Evolutionary conservation across 2,329 filamentous ascomycete genomes (phyloP).

Genomic region (Ophidiomyces ophidiicola): DNA sequence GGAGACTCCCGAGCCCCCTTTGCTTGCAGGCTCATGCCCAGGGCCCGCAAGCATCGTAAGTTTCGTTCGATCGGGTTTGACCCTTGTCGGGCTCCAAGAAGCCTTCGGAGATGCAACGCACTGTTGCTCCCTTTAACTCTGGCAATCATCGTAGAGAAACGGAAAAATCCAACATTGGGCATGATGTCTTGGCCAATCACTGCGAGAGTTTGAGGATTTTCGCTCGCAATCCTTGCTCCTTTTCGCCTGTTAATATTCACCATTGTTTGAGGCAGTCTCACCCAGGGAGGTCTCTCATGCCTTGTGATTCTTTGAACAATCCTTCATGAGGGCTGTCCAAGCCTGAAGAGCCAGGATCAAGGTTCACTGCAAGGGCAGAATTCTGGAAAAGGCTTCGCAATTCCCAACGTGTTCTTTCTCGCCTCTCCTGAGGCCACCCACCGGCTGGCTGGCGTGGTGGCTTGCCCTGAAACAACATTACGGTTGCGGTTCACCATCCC

Average conservation of each 20-base stretch:
- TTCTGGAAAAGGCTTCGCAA: neutral
- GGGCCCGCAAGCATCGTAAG: too few species aligned
- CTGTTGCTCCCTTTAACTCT: too few species aligned
- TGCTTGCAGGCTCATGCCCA: too few species aligned
- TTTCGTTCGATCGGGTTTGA: too few species aligned
- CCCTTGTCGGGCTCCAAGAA: too few species aligned
- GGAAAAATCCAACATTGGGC: neutral
- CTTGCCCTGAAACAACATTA: conserved; percentile 10
- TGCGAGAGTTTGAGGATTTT: neutral
- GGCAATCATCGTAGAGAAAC: neutral
- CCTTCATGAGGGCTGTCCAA: neutral
- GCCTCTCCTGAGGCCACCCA: too few species aligned
- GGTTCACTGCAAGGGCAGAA: neutral
- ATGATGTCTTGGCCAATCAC: conserved; percentile 1
- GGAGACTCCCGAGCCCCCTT: too few species aligned
- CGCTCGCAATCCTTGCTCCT: neutral
- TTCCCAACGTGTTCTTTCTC: neutral
- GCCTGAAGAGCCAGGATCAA: neutral
- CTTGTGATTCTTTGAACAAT: conserved; percentile 1
- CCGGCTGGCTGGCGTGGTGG: conserved; percentile 1
- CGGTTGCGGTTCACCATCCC: conserved; percentile 9
- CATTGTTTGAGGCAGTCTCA: conserved; percentile 7
- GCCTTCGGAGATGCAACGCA: too few species aligned
- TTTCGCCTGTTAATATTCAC: conserved; percentile 5
- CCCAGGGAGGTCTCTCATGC: conserved; percentile 3